Percentiles rank a stretch among this genome's conserved stretches.
Conservation (phyloP, 1,284 basidiomycete genomes). For the Phlebopus sp. region DNA sequence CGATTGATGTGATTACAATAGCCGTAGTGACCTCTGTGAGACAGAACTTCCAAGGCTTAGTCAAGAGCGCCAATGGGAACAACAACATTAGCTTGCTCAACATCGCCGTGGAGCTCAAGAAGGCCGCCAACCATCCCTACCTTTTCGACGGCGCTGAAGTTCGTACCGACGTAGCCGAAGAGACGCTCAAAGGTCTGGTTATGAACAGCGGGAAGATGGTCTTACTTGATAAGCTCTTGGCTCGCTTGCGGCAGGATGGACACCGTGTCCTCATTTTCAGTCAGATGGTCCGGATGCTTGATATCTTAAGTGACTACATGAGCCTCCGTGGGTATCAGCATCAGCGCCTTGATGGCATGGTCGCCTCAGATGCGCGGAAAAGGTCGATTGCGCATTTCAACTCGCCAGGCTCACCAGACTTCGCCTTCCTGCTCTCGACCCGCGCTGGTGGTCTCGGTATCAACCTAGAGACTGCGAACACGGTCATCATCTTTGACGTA, state of each 20-base stretch:
- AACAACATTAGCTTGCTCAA: slow-evolving; percentile 91
- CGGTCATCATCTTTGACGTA: slow-evolving; percentile 98
- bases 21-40: slow-evolving; percentile 8
- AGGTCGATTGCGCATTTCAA: slow-evolving; percentile 98
- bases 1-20: not conserved
- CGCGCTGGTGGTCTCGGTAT: slow-evolving; percentile 98
- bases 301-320: slow-evolving; percentile 99
- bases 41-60: slow-evolving; percentile 90
- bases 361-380: slow-evolving; percentile 90
- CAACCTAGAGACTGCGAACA: slow-evolving; percentile 97
- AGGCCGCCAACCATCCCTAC: slow-evolving; percentile 97
- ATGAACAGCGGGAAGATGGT: slow-evolving; percentile 99
- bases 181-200: slow-evolving; percentile 92
- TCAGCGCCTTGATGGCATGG: slow-evolving; percentile 95
- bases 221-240: slow-evolving; percentile 90
- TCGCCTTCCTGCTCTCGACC: slow-evolving; percentile 95
- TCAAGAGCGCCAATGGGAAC: slow-evolving; percentile 83
- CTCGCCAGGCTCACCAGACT: slow-evolving; percentile 89
- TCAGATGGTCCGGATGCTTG: slow-evolving; percentile 99
- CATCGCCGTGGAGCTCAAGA: slow-evolving; percentile 96
- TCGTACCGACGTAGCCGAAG: slow-evolving; percentile 73
- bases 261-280: slow-evolving; percentile 98
- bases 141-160: slow-evolving; percentile 96
- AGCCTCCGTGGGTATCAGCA: slow-evolving; percentile 87
- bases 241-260: slow-evolving; percentile 84